phyloP scores from a whole-genome alignment of 306 rosid species.

The Medicago ruthenica region DNA sequence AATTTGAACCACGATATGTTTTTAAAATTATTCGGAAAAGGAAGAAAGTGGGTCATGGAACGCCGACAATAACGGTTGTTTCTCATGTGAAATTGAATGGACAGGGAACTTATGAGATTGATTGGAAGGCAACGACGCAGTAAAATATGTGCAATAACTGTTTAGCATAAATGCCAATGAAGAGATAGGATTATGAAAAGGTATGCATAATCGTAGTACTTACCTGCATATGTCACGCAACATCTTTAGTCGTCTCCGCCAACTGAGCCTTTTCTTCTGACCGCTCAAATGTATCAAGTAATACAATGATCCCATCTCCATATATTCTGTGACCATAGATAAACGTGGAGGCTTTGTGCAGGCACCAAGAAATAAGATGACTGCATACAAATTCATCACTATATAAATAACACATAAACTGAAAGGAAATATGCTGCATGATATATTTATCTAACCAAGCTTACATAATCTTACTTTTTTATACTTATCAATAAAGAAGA shows the following conservation, averaged over 20 bases:
- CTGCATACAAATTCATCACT: conserved; percentile 63
- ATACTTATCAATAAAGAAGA: background rate
- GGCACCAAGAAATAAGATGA: conserved; percentile 97
- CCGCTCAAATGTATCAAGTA: conserved; percentile 91
- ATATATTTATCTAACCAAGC: conserved; percentile 20
- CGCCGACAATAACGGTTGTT: background rate
- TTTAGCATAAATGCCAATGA: conserved; percentile 31
- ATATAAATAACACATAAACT: conserved; percentile 35
- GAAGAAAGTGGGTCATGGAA: background rate
- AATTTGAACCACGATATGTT: background rate
- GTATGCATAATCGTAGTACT: conserved; percentile 36
- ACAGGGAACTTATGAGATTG: conserved; percentile 22
- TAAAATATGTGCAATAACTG: conserved; percentile 11
- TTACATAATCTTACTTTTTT: conserved; percentile 24
- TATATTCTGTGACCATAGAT: conserved; percentile 96
- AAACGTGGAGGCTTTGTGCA: conserved; percentile 97
- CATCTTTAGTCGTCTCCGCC: conserved; percentile 91
- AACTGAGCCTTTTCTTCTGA: conserved; percentile 89
- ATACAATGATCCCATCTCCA: conserved; percentile 97
- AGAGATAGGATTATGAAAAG: conserved; percentile 28
- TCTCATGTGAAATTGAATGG: conserved; percentile 24
- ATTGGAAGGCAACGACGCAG: conserved; percentile 18
- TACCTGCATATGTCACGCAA: conserved; percentile 95
- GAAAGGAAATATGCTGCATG: conserved; percentile 33
- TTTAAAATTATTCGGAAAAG: background rate